Percentiles rank a stretch among this genome's conserved stretches.
Evolutionary conservation across 192 early-diverging fungal genomes (phyloP).

Genomic region (Chytriomyces confervae): DNA sequence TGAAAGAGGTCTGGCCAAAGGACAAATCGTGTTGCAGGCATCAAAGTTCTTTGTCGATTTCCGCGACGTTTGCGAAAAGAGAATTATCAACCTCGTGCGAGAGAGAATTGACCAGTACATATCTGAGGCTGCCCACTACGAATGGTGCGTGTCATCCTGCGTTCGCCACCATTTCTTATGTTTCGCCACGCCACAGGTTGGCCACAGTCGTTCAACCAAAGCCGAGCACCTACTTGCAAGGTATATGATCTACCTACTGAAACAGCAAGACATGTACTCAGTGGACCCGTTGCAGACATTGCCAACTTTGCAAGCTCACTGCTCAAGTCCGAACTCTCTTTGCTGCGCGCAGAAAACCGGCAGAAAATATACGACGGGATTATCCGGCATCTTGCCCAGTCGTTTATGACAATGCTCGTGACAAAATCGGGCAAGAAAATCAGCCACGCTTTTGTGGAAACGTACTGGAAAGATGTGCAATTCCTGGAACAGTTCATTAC

Average conservation of each 20-base stretch:
- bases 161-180: background rate
- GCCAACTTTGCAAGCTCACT: constrained; percentile 64
- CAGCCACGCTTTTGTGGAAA: constrained; percentile 43
- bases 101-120: constrained; percentile 82
- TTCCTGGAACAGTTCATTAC: constrained; percentile 77
- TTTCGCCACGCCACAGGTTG: constrained; percentile 52
- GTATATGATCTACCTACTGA: constrained; percentile 41
- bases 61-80: constrained; percentile 73
- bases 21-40: constrained; percentile 66
- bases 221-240: constrained; percentile 75
- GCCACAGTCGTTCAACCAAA: constrained; percentile 52
- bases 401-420: constrained; percentile 60
- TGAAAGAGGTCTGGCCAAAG: constrained; percentile 41
- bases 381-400: constrained; percentile 9
- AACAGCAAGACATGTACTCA: background rate
- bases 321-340: constrained; percentile 67
- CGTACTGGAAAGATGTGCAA: constrained; percentile 42
- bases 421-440: constrained; percentile 66
- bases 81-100: constrained; percentile 80
- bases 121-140: constrained; percentile 77
- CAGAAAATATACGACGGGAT: constrained; percentile 65
- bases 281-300: constrained; percentile 57
- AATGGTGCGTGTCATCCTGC: constrained; percentile 62
- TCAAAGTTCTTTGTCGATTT: constrained; percentile 73
- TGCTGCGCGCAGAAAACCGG: constrained; percentile 66